A percentile compares a stretch with the other conserved stretches of the same genome.
phyloP scores from a whole-genome alignment of 371 early-diverging fungal genomes.

The Mortierella polycephala region DNA sequence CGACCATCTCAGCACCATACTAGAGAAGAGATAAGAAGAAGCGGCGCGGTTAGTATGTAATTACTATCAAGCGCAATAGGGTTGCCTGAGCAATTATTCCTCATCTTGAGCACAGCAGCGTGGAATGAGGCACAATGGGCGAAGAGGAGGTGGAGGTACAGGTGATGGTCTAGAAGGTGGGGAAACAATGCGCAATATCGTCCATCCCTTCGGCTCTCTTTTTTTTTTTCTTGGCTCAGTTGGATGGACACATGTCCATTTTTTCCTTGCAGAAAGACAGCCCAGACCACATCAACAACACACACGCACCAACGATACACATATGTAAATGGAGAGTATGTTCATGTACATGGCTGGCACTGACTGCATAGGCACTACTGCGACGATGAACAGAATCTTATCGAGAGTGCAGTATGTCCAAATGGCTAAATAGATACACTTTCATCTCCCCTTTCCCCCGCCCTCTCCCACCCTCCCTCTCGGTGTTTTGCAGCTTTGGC shows the following conservation, averaged over 20 bases:
- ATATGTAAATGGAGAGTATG: conserved; percentile 2
- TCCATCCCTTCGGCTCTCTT: too few relatives aligned
- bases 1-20: conserved; percentile 81
- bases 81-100: too few relatives aligned
- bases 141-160: too few relatives aligned
- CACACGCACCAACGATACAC: not conserved
- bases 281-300: conserved; percentile 24
- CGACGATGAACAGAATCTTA: too few relatives aligned
- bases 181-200: conserved; percentile 2
- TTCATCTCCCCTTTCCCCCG: not conserved
- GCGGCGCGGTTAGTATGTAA: too few relatives aligned
- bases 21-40: conserved; percentile 5
- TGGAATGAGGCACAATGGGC: conserved; percentile 1
- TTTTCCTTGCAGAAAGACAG: conserved; percentile 1
- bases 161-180: too few relatives aligned
- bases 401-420: too few relatives aligned
- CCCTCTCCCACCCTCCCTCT: not conserved
- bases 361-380: too few relatives aligned
- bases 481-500: not conserved
- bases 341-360: not conserved
- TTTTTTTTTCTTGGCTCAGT: too few relatives aligned
- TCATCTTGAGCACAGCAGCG: not conserved
- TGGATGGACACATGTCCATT: conserved; percentile 17
- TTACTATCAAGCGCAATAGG: too few relatives aligned
- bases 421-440: not conserved